Base-by-base conservation (phyloP, 306 rosid species). In the Inga oerstediana region DNA sequence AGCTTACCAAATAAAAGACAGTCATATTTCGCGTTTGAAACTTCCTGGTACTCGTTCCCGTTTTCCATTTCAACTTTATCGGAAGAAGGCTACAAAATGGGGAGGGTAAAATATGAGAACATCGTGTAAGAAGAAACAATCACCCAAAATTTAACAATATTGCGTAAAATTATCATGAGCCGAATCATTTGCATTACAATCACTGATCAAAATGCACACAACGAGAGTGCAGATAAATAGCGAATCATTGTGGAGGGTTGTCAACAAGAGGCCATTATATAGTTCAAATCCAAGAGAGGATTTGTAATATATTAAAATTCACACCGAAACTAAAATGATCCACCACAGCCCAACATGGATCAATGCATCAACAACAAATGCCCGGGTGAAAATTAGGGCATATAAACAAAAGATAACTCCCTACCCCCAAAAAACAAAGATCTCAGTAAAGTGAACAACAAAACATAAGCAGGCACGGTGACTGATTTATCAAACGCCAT, bases 1-100 rank as follows among this genome's bases (percentile, higher is more conserved):
- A 44, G 59, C 83, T 72, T 82, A 95, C 98, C 99, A 68, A 93
- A 93, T 52, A 95, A 74, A 85, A 93, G 94, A 81, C 96, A 95
- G 3, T 95, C 94, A 51, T 88, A 92, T 84, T 89, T 89, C n/a
- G 90, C 74, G 75, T 85, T 88, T 8, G 87, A 75, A 61, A 70
- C 82, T 77, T 89, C 89, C 79, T 79, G 79, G 64, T 77, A 85
- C 41, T 88, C 90, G 77, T 78, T 83, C 46, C 81, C 86, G 32
- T 89, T 87, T 78, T 90, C 99, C 99, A 95, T 95, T 79, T 72
- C 62, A n/a, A 67, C 72, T 54, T 43, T 19, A 15, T 62, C 67
- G 49, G 22, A 14, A 30, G 30, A 14, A 37, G 39, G 61, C 86
- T 84, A 27, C 74, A 64, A 70, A 52, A 20, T 35, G 62, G 37